Percentiles rank a stretch among this genome's conserved stretches.
Conservation (phyloP, 163 green algal genomes). For the Dunaliella salina region DNA sequence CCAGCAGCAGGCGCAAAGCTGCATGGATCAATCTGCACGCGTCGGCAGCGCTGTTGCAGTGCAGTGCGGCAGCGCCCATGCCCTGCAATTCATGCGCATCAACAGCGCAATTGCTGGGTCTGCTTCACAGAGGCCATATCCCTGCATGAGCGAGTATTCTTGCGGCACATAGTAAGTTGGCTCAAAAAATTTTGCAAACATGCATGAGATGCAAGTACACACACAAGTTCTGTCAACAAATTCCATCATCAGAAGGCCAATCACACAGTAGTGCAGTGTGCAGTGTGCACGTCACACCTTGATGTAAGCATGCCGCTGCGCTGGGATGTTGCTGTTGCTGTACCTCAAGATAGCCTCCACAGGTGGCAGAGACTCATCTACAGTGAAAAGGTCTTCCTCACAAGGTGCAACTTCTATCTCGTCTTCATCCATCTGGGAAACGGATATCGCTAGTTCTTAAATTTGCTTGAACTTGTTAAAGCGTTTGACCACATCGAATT, state of each 20-base stretch:
- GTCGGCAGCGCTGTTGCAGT: neutral
- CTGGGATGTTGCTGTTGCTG: slow-evolving; percentile 21
- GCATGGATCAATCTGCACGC: neutral
- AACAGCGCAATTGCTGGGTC: neutral
- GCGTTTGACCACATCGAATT: neutral
- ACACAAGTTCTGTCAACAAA: neutral
- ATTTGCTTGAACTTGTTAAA: neutral
- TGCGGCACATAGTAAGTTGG: neutral
- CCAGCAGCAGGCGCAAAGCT: neutral
- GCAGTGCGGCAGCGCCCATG: neutral
- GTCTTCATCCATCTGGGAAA: neutral
- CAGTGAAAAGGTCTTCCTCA: slow-evolving; percentile 12
- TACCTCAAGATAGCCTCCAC: slow-evolving; percentile 19
- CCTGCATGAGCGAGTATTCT: neutral
- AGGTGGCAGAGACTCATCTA: slow-evolving; percentile 5
- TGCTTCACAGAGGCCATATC: neutral
- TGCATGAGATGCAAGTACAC: neutral
- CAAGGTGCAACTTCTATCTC: slow-evolving; percentile 10
- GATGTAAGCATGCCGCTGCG: slow-evolving; percentile 16
- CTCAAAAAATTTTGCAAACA: neutral
- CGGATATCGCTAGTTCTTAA: neutral
- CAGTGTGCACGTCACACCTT: slow-evolving; percentile 11
- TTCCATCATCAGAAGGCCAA: too few species aligned
- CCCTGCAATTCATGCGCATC: slow-evolving; percentile 8
- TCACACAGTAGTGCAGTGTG: neutral